Percentiles rank a stretch among this genome's conserved stretches.
Conservation (phyloP, 106 monocot genomes). For the Gastrodia elata region DNA sequence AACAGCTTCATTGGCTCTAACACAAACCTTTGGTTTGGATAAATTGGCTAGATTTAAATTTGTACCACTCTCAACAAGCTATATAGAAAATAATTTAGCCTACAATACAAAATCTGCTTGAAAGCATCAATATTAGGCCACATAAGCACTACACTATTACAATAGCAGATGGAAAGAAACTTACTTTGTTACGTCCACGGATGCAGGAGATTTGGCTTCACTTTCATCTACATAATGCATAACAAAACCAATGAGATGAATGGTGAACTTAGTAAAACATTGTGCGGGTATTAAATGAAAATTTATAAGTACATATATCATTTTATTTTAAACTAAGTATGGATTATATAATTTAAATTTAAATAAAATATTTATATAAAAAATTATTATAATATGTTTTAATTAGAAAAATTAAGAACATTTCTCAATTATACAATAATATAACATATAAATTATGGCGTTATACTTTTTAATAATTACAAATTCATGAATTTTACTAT, state of each 20-base stretch:
- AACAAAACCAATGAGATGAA: background rate
- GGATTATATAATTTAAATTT: too few species aligned
- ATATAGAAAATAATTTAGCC: background rate
- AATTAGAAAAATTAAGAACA: too few species aligned
- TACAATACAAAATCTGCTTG: background rate
- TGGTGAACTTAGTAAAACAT: background rate
- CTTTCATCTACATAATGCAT: background rate
- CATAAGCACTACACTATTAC: background rate
- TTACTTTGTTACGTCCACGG: conserved; percentile 4
- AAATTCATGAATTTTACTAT: too few species aligned
- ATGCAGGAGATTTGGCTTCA: background rate
- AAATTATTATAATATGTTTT: too few species aligned
- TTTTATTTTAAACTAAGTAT: too few species aligned
- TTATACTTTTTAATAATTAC: too few species aligned
- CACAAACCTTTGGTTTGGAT: background rate
- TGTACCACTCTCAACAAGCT: background rate
- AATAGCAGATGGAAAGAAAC: background rate
- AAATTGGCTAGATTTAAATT: background rate
- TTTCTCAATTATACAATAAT: too few species aligned
- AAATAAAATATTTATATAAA: too few species aligned
- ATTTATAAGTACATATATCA: too few species aligned
- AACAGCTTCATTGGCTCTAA: background rate
- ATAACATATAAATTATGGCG: too few species aligned
- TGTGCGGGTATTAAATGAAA: too few species aligned
- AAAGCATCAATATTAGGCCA: background rate